Evolutionary conservation across 805 yeast species (phyloP).

Genomic region (Pichia nakasei): DNA sequence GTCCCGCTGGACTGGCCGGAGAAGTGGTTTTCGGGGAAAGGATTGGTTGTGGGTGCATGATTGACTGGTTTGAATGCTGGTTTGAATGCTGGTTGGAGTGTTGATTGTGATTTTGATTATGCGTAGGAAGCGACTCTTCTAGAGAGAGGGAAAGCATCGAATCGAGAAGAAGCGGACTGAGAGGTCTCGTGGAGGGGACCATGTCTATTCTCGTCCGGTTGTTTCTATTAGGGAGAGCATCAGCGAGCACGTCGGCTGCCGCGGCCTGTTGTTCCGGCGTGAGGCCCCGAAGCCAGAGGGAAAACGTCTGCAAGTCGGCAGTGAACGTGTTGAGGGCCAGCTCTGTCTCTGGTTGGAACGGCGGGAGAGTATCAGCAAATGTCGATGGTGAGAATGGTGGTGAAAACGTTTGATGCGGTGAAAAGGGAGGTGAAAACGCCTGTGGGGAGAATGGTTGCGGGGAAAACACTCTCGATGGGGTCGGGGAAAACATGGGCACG

Average conservation of each 20-base stretch:
- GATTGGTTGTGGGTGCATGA: neutral
- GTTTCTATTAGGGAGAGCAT: neutral
- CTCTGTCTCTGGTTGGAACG: conserved; percentile 25
- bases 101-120: neutral
- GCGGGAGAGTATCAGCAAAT: conserved; percentile 22
- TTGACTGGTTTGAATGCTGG: neutral
- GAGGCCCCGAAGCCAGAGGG: conserved; percentile 27
- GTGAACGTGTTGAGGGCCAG: conserved; percentile 26
- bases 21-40: neutral
- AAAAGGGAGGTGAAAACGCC: neutral
- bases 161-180: neutral
- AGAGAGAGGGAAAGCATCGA: neutral
- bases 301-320: conserved; percentile 37
- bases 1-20: neutral
- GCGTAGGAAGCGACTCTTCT: neutral
- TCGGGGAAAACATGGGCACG: neutral
- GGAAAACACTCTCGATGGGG: neutral
- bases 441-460: neutral
- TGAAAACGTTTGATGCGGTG: neutral
- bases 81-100: neutral
- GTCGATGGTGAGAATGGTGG: neutral
- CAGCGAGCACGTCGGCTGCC: conserved; percentile 26
- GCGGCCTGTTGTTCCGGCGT: conserved; percentile 35
- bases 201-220: neutral
- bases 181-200: neutral